Percentiles rank a stretch among this genome's conserved stretches.
phyloP scores from a whole-genome alignment of 2,329 filamentous ascomycete species.

The Coniella vitis region DNA sequence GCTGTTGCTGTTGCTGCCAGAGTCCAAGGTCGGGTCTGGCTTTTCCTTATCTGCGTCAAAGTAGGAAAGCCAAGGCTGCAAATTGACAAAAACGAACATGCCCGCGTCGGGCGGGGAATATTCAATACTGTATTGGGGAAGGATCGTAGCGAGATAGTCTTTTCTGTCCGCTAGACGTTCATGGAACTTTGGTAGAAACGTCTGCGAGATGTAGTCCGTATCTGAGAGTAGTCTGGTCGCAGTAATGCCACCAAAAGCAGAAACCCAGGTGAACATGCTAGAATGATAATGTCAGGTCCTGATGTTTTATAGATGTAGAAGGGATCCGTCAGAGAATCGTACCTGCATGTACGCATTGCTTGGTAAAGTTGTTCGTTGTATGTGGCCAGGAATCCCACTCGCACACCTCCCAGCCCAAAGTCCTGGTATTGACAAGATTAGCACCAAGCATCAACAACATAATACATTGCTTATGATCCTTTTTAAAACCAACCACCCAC shows the following conservation, averaged over 20 bases:
- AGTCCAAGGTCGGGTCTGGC: too few relatives aligned
- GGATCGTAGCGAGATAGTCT: slow-evolving; percentile 1
- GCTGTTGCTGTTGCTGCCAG: not conserved
- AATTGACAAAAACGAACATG: slow-evolving; percentile 9
- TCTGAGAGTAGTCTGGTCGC: slow-evolving; percentile 6
- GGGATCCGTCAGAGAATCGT: not conserved
- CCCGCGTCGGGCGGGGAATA: slow-evolving; percentile 6
- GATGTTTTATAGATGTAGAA: too few relatives aligned
- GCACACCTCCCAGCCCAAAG: slow-evolving; percentile 11
- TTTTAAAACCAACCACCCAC: not conserved
- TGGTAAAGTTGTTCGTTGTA: slow-evolving; percentile 12
- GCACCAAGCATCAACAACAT: not conserved
- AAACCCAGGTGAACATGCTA: slow-evolving; percentile 14
- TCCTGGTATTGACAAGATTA: not conserved
- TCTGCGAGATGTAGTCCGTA: slow-evolving; percentile 3
- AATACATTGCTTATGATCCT: not conserved
- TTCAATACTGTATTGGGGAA: not conserved
- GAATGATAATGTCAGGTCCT: not conserved
- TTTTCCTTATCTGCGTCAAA: not conserved
- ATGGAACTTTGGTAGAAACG: slow-evolving; percentile 7
- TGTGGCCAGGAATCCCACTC: slow-evolving; percentile 11
- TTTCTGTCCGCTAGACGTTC: slow-evolving; percentile 5
- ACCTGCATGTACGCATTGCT: slow-evolving; percentile 14
- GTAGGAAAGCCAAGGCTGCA: slow-evolving; percentile 8
- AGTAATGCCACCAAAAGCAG: slow-evolving; percentile 6